Conservation (phyloP, 2,329 filamentous ascomycete genomes). For the Coniochaeta prunicola region DNA sequence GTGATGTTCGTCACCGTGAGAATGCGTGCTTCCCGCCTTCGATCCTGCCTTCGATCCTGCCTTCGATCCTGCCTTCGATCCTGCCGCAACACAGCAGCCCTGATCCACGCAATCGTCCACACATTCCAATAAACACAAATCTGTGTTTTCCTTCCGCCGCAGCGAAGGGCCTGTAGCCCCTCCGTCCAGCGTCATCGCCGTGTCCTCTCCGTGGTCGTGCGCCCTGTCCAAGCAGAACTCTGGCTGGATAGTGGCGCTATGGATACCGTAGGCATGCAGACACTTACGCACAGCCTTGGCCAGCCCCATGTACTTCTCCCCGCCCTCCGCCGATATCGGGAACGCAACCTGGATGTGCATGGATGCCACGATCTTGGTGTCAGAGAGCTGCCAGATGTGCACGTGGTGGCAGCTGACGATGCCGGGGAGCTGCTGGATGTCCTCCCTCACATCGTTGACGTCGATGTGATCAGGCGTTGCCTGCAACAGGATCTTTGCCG, state of each 20-base stretch:
- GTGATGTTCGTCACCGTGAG: constrained; percentile 15
- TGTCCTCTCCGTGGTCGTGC: constrained; percentile 29
- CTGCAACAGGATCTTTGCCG: constrained; percentile 84
- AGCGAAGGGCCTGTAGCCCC: constrained; percentile 11
- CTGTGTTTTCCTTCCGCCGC: constrained; percentile 20
- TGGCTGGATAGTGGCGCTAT: constrained; percentile 94
- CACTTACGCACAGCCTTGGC: constrained; percentile 77
- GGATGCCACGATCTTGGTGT: constrained; percentile 88
- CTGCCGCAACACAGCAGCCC: constrained; percentile 33
- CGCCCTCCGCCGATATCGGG: constrained; percentile 74
- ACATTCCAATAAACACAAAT: constrained; percentile 40
- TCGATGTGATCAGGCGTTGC: constrained; percentile 85
- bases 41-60: too few relatives aligned
- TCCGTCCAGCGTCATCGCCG: constrained; percentile 28
- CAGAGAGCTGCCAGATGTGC: constrained; percentile 95
- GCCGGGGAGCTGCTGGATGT: constrained; percentile 78
- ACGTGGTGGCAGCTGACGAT: constrained; percentile 91
- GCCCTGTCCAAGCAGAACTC: constrained; percentile 62
- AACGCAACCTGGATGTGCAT: constrained; percentile 91
- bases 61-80: constrained; percentile 23
- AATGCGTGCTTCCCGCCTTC: constrained; percentile 23
- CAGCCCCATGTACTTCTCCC: constrained; percentile 81
- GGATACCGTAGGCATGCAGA: constrained; percentile 91
- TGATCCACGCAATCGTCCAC: constrained; percentile 38
- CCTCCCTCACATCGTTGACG: constrained; percentile 83